These are phyloP conservation scores for Gamarada debralockiae DNA, from an alignment of 495 filamentous ascomycete species.

Conservation along the genomic window DNA sequence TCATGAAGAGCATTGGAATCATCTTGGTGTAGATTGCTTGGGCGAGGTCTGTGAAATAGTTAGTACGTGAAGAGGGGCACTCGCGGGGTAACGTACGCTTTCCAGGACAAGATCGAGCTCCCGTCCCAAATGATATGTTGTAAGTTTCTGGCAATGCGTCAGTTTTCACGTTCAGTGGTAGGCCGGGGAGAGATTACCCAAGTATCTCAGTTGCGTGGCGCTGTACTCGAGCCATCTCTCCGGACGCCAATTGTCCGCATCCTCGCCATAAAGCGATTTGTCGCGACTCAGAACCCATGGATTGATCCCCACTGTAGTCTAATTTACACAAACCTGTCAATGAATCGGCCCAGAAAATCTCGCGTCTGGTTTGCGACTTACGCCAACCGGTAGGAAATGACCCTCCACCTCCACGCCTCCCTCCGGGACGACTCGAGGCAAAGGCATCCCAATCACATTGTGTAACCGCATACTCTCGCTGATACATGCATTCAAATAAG, in stretches of 20 bases:
- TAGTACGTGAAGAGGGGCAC: not conserved
- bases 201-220: not conserved
- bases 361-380: not conserved
- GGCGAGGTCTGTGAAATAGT: constrained; percentile 13
- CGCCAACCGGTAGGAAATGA: constrained; percentile 5
- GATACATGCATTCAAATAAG: constrained; percentile 10
- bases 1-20: constrained; percentile 11
- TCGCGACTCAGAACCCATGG: constrained; percentile 8
- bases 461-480: constrained; percentile 14
- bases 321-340: not conserved
- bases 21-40: constrained; percentile 9
- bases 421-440: constrained; percentile 7
- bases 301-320: constrained; percentile 15
- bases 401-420: constrained; percentile 8
- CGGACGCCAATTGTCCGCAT: constrained; percentile 58
- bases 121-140: not conserved
- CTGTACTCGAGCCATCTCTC: constrained; percentile 59
- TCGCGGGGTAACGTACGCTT: no score
- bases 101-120: not conserved
- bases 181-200: not conserved
- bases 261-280: constrained; percentile 50
- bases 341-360: no score
- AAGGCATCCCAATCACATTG: constrained; percentile 2
- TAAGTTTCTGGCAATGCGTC: not conserved
- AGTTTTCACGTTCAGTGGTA: not conserved